Percentiles rank a stretch among this genome's conserved stretches.
Evolutionary conservation across 768 basidiomycete species (phyloP).

Genomic region (Suillus clintonianus): DNA sequence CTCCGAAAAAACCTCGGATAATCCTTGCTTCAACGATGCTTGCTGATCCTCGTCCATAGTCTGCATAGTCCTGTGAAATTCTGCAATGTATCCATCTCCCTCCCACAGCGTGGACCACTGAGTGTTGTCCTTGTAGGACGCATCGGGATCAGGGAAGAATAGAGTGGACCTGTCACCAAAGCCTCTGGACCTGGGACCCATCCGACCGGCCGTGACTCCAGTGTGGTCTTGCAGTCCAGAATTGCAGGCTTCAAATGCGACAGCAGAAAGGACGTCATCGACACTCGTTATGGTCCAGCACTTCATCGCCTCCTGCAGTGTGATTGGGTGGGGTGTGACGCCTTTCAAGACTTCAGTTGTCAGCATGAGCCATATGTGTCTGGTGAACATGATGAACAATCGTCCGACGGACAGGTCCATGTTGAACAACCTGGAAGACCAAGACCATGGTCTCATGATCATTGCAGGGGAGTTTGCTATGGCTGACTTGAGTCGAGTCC

Average conservation of each 20-base stretch:
- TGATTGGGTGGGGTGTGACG: neutral
- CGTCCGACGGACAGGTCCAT: neutral
- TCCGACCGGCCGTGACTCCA: neutral
- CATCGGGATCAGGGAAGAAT: slow-evolving; percentile 4
- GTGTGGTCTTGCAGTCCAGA: neutral
- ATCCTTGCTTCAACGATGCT: no score
- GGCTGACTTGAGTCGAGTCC: neutral
- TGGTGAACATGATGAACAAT: slow-evolving; percentile 3
- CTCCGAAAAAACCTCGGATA: no score
- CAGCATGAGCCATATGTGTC: neutral
- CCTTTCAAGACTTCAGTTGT: neutral
- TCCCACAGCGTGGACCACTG: neutral
- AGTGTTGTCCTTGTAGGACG: neutral
- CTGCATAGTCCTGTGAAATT: neutral
- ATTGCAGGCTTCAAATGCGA: slow-evolving; percentile 6
- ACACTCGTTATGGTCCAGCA: slow-evolving; percentile 10
- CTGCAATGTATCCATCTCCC: slow-evolving; percentile 1
- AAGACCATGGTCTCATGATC: slow-evolving; percentile 7
- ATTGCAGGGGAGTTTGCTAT: slow-evolving; percentile 2
- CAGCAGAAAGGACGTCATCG: neutral
- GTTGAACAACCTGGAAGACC: no score
- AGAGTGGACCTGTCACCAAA: neutral
- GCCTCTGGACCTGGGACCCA: neutral
- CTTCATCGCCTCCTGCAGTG: slow-evolving; percentile 7
- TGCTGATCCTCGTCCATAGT: neutral